A percentile compares a stretch with the other conserved stretches of the same genome.
phyloP scores from a whole-genome alignment of 1,284 basidiomycete species.

The Taiwanofungus camphoratus region DNA sequence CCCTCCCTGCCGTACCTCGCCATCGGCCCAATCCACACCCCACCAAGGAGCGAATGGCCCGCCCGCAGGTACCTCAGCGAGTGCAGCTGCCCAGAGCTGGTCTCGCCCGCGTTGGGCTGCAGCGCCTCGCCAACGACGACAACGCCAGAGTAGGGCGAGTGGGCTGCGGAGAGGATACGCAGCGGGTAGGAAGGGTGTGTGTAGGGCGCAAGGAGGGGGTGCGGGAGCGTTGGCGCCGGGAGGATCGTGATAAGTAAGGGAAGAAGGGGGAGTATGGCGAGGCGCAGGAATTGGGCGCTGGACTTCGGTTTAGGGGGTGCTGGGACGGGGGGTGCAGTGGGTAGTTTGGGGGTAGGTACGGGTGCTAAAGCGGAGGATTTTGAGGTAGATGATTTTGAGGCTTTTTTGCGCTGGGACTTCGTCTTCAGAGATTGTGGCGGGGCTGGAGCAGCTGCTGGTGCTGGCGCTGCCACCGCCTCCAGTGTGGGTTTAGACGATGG shows the following conservation, averaged over 20 bases:
- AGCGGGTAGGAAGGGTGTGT: slow-evolving; percentile 48
- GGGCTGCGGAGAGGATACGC: slow-evolving; percentile 63
- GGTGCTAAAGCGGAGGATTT: slow-evolving; percentile 8
- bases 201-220: slow-evolving; percentile 49
- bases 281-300: slow-evolving; percentile 26
- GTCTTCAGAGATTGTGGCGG: slow-evolving; percentile 2
- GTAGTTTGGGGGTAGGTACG: slow-evolving; percentile 2
- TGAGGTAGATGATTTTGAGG: neutral
- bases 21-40: slow-evolving; percentile 70
- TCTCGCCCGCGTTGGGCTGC: slow-evolving; percentile 30
- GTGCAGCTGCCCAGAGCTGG: slow-evolving; percentile 29
- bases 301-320: slow-evolving; percentile 6
- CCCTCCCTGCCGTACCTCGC: slow-evolving; percentile 38
- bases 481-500: neutral
- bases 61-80: slow-evolving; percentile 78
- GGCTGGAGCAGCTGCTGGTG: neutral
- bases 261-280: slow-evolving; percentile 34
- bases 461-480: neutral
- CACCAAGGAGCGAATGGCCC: slow-evolving; percentile 85
- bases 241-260: slow-evolving; percentile 32
- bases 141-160: slow-evolving; percentile 66
- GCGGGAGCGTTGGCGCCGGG: slow-evolving; percentile 48
- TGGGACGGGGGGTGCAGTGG: slow-evolving; percentile 2
- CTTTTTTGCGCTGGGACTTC: slow-evolving; percentile 15
- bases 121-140: slow-evolving; percentile 75